Evolutionary conservation across 495 filamentous ascomycete species (phyloP).

Genomic region (Lineolata rhizophorae): DNA sequence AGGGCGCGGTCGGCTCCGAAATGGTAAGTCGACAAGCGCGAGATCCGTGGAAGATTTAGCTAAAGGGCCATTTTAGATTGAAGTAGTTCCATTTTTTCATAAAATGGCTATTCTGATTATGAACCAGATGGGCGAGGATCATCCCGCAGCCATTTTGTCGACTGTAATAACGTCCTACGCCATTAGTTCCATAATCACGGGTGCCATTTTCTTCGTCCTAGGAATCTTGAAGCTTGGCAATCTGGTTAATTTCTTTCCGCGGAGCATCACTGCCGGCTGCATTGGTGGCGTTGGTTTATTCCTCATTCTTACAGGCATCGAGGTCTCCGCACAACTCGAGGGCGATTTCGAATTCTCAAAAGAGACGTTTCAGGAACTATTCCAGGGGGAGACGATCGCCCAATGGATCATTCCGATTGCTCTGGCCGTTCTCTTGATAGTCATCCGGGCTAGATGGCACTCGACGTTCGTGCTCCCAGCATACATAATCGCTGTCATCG

Average conservation of each 20-base stretch:
- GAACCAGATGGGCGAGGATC: constrained; percentile 32
- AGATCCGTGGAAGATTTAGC: constrained; percentile 5
- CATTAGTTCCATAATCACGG: constrained; percentile 77
- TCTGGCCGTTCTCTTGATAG: constrained; percentile 55
- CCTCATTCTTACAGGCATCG: constrained; percentile 70
- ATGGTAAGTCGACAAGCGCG: constrained; percentile 33
- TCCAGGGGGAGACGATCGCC: constrained; percentile 44
- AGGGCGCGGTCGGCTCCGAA: constrained; percentile 86
- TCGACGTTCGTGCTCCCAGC: constrained; percentile 63
- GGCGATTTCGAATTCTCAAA: constrained; percentile 63
- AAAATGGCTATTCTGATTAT: constrained; percentile 90
- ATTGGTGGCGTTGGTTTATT: constrained; percentile 98
- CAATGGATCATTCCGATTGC: constrained; percentile 68
- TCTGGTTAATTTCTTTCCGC: constrained; percentile 86
- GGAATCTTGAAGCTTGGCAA: constrained; percentile 68
- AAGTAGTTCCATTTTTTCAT: constrained; percentile 94
- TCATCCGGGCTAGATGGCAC: constrained; percentile 47
- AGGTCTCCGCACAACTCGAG: constrained; percentile 77
- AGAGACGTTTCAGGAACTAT: constrained; percentile 49
- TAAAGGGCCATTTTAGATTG: constrained; percentile 32
- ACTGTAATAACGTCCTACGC: constrained; percentile 84
- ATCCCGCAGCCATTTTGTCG: constrained; percentile 50
- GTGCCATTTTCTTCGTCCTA: constrained; percentile 75
- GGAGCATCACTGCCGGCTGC: constrained; percentile 89
- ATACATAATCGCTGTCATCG: constrained; percentile 69